Conservation (phyloP, 1,139 yeast genomes). For the Diutina mesorugosa region DNA sequence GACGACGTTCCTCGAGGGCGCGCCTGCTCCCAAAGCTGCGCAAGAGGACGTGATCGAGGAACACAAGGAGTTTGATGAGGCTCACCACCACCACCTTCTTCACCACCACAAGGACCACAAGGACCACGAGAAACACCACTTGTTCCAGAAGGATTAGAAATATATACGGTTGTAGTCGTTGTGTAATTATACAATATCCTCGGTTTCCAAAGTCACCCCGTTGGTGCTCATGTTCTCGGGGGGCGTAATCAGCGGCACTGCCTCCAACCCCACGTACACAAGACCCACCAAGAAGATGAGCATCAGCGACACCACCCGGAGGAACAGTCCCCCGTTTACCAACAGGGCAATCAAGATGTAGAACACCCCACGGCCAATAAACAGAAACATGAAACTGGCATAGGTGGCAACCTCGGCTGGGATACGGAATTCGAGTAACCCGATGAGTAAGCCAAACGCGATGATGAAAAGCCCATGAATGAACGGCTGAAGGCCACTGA, state of each 20-base stretch:
- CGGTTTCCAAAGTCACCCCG: conserved; percentile 35
- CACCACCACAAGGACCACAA: neutral
- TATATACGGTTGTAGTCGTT: neutral
- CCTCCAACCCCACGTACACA: conserved; percentile 48
- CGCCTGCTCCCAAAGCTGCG: neutral
- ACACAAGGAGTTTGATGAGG: neutral
- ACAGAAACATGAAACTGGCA: conserved; percentile 73
- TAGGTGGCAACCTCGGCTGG: conserved; percentile 59
- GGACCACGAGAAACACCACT: neutral
- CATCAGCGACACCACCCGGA: conserved; percentile 43
- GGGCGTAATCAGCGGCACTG: conserved; percentile 55
- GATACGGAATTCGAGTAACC: conserved; percentile 49
- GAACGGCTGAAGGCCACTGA: conserved; percentile 42
- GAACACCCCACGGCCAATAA: conserved; percentile 71
- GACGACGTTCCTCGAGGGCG: neutral
- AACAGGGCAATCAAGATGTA: conserved; percentile 57
- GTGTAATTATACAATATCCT: conserved; percentile 21
- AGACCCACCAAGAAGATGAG: conserved; percentile 47
- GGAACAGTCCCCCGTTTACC: conserved; percentile 44
- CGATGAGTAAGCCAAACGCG: conserved; percentile 42
- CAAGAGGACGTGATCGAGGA: neutral
- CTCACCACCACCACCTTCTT: neutral
- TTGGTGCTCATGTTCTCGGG: conserved; percentile 62
- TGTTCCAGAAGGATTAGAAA: neutral
- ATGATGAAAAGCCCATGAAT: conserved; percentile 44